A percentile compares a stretch with the other conserved stretches of the same genome.
phyloP scores from a whole-genome alignment of 1,284 basidiomycete species.

The Mycena citricolor region DNA sequence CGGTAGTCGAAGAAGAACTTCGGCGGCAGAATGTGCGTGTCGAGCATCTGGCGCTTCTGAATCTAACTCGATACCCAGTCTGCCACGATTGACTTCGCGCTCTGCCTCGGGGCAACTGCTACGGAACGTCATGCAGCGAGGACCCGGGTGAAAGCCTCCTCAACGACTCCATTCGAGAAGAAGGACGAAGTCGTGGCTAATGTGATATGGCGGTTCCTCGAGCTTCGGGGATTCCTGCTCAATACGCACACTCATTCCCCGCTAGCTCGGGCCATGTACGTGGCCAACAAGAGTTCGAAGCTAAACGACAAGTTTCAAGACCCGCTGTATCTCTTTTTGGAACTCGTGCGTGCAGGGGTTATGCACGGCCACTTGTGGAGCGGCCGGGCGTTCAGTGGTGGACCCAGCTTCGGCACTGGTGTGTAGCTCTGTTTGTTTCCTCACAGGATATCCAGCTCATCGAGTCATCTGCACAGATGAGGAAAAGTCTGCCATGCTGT shows the following conservation, averaged over 20 bases:
- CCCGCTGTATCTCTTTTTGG: slow-evolving; percentile 88
- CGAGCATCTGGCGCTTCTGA: slow-evolving; percentile 2
- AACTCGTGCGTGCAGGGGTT: slow-evolving; percentile 91
- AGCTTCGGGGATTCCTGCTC: slow-evolving; percentile 90
- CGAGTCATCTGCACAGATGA: slow-evolving; percentile 54
- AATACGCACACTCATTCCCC: slow-evolving; percentile 89
- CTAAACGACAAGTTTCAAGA: slow-evolving; percentile 99
- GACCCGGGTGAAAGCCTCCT: slow-evolving; percentile 62
- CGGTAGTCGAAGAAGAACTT: slow-evolving; percentile 90
- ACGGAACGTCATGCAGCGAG: slow-evolving; percentile 75
- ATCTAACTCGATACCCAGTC: slow-evolving; percentile 50
- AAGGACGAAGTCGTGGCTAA: slow-evolving; percentile 99
- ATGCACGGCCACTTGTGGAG: slow-evolving; percentile 95
- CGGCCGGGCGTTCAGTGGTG: slow-evolving; percentile 86
- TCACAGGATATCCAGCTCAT: neutral
- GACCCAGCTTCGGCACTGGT: slow-evolving; percentile 92
- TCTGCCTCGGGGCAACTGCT: slow-evolving; percentile 90
- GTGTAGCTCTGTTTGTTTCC: slow-evolving; percentile 27
- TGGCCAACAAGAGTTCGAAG: slow-evolving; percentile 73
- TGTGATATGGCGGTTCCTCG: slow-evolving; percentile 97
- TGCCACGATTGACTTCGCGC: slow-evolving; percentile 94
- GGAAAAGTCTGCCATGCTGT: slow-evolving; percentile 87
- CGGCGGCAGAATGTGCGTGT: slow-evolving; percentile 89
- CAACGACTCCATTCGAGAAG: slow-evolving; percentile 77
- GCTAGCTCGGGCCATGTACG: slow-evolving; percentile 88